Conservation (phyloP, 139 green algal species). For the Chlamydomonas eustigma region DNA sequence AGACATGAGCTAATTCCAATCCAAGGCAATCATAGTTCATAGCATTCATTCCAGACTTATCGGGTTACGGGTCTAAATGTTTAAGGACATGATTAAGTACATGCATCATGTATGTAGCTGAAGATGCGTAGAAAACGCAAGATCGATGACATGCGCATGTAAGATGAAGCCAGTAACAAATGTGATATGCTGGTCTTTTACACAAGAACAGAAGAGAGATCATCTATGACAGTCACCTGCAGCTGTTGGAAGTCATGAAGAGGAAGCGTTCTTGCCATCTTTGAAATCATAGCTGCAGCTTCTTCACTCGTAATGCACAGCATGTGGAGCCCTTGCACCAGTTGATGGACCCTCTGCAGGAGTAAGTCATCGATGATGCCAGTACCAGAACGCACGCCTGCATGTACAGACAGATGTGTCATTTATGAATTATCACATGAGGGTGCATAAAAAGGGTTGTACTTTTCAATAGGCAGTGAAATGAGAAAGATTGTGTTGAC, state of each 20-base stretch:
- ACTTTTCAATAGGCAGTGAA: not conserved
- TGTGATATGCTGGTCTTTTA: too few species aligned
- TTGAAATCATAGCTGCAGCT: not conserved
- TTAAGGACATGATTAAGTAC: too few species aligned
- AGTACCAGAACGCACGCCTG: not conserved
- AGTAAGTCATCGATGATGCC: slow-evolving; percentile 2
- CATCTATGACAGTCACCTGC: not conserved
- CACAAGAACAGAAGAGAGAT: too few species aligned
- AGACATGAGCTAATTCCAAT: too few species aligned
- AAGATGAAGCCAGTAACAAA: too few species aligned
- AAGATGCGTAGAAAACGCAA: too few species aligned
- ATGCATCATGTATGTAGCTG: too few species aligned
- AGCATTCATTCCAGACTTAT: too few species aligned
- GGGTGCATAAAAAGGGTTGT: not conserved
- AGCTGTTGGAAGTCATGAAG: not conserved
- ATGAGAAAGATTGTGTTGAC: not conserved
- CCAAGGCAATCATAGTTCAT: too few species aligned
- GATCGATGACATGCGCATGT: too few species aligned
- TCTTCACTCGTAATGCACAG: slow-evolving; percentile 1
- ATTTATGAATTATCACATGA: not conserved
- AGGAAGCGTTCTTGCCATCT: not conserved
- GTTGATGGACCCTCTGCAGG: not conserved
- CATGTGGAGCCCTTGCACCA: slow-evolving; percentile 3
- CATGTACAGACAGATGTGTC: too few species aligned
- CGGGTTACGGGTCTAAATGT: too few species aligned